These are phyloP conservation scores for Cicer judaicum DNA, from an alignment of 306 rosid genomes.

Conservation along the genomic window DNA sequence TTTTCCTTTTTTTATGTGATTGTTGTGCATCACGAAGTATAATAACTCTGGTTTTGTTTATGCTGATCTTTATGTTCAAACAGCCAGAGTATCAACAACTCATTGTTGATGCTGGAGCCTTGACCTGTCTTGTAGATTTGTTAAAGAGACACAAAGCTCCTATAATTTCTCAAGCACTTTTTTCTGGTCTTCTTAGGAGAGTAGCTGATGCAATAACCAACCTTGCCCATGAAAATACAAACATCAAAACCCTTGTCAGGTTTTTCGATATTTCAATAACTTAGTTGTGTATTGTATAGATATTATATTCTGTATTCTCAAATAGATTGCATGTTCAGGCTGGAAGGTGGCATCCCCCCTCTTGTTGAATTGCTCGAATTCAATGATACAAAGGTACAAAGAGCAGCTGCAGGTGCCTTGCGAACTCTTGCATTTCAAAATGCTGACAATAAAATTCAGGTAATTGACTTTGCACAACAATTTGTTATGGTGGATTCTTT, in stretches of 20 bases:
- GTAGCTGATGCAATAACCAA: conserved; percentile 66
- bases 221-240: conserved; percentile 67
- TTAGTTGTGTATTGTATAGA: background rate
- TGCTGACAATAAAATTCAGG: conserved; percentile 68
- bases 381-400: conserved; percentile 60
- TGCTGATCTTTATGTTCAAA: conserved; percentile 36
- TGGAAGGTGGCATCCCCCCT: conserved; percentile 75
- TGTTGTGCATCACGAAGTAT: background rate
- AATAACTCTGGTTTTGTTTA: conserved; percentile 12
- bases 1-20: background rate
- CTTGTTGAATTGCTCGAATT: conserved; percentile 72
- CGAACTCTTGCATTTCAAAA: conserved; percentile 69
- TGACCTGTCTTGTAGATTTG: conserved; percentile 59
- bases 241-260: conserved; percentile 65
- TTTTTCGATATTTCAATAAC: conserved; percentile 29
- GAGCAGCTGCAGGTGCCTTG: conserved; percentile 73
- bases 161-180: conserved; percentile 38
- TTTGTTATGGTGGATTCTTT: background rate
- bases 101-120: conserved; percentile 67
- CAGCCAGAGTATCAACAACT: conserved; percentile 67
- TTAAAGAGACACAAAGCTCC: conserved; percentile 47
- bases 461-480: conserved; percentile 29
- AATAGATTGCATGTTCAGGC: conserved; percentile 48
- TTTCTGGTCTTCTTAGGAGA: conserved; percentile 56
- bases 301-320: background rate